Conservation (phyloP, 2,329 filamentous ascomycete species). For the Clarireedia homoeocarpa region DNA sequence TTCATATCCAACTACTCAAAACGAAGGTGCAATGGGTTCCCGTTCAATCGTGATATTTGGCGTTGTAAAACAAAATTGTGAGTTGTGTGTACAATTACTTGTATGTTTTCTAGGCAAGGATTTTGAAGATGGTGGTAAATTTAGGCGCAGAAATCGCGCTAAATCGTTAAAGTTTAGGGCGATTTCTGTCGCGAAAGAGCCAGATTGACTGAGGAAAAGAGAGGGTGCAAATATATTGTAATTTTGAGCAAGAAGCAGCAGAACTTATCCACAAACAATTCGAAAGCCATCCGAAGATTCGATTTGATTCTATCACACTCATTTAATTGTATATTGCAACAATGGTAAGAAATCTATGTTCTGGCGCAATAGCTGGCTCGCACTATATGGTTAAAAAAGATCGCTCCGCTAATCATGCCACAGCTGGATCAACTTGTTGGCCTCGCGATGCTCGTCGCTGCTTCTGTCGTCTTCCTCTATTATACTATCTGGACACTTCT, state of each 20-base stretch:
- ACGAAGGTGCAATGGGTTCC: neutral
- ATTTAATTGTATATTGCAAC: slow-evolving; percentile 25
- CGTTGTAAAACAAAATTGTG: neutral
- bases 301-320: slow-evolving; percentile 21
- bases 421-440: slow-evolving; percentile 87
- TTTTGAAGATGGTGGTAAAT: neutral
- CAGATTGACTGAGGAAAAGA: slow-evolving; percentile 3
- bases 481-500: slow-evolving; percentile 97
- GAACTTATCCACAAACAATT: neutral
- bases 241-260: neutral
- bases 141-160: slow-evolving; percentile 6
- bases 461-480: slow-evolving; percentile 72
- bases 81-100: neutral
- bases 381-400: neutral
- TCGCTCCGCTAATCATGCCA: neutral
- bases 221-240: neutral
- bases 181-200: slow-evolving; percentile 2
- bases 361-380: neutral
- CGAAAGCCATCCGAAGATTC: neutral
- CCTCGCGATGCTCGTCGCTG: slow-evolving; percentile 67
- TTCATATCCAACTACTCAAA: neutral
- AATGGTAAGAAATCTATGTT: slow-evolving; percentile 23
- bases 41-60: neutral
- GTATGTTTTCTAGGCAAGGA: neutral
- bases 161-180: slow-evolving; percentile 12